Percentiles rank a stretch among this genome's conserved stretches.
Evolutionary conservation across 768 basidiomycete species (phyloP).

Genomic region (Candolleomyces eurysporus): DNA sequence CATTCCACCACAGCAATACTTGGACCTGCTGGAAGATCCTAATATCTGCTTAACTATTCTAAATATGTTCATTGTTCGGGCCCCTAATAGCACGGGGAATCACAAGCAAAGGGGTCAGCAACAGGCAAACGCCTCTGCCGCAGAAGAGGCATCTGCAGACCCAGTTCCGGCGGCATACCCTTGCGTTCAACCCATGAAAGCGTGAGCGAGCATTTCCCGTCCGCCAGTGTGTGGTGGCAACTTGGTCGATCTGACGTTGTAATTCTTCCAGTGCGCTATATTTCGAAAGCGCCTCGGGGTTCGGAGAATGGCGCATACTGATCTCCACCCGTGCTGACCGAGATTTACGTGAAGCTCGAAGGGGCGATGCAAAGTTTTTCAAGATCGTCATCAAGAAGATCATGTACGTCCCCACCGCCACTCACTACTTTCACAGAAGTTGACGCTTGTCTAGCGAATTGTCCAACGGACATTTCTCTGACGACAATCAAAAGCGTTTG

Average conservation of each 20-base stretch:
- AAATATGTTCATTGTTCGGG: not conserved
- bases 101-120: not conserved
- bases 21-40: not conserved
- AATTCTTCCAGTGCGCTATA: constrained; percentile 40
- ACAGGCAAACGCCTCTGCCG: not conserved
- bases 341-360: constrained; percentile 46
- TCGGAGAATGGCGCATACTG: constrained; percentile 64
- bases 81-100: not conserved
- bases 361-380: constrained; percentile 45
- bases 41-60: not conserved
- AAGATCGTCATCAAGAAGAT: constrained; percentile 65
- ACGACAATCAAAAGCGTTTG: constrained; percentile 63
- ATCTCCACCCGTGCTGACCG: constrained; percentile 49
- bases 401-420: constrained; percentile 37
- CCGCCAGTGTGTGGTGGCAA: not conserved
- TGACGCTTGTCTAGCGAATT: constrained; percentile 49
- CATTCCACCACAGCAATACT: not conserved
- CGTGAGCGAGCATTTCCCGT: constrained; percentile 23
- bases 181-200: constrained; percentile 55
- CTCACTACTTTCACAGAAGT: not conserved
- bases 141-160: constrained; percentile 1
- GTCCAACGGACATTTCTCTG: constrained; percentile 66
- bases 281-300: constrained; percentile 55
- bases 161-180: constrained; percentile 25
- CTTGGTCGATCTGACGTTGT: not conserved